A percentile compares a stretch with the other conserved stretches of the same genome.
Conservation (phyloP, 179 eudicot species). For the Heliamphora pulchella region DNA sequence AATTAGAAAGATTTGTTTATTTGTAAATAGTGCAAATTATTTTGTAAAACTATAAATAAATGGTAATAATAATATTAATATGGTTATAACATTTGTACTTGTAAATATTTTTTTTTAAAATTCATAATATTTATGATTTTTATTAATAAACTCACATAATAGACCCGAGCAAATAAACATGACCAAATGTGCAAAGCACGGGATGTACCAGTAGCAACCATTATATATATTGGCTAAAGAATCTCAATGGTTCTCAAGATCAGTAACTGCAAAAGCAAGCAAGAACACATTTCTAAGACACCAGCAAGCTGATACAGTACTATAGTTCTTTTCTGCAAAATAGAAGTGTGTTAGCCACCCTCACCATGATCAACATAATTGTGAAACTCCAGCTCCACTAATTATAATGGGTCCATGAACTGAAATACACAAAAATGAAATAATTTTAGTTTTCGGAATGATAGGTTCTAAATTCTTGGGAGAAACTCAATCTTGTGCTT, state of each 20-base stretch:
- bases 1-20: too few species aligned
- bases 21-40: too few species aligned
- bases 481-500: not conserved
- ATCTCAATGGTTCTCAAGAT: constrained; percentile 33
- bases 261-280: constrained; percentile 27
- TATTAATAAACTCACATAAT: too few species aligned
- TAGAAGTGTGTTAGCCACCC: constrained; percentile 1
- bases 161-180: too few species aligned
- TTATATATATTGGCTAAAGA: constrained; percentile 35
- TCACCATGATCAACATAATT: constrained; percentile 47
- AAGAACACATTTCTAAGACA: not conserved
- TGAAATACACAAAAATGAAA: constrained; percentile 22
- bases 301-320: not conserved
- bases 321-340: not conserved
- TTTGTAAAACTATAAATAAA: too few species aligned
- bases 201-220: constrained; percentile 9
- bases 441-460: not conserved
- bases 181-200: too few species aligned
- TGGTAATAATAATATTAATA: too few species aligned
- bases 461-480: not conserved
- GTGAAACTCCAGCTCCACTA: constrained; percentile 45
- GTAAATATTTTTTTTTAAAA: too few species aligned
- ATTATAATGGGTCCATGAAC: constrained; percentile 62
- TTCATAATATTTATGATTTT: too few species aligned
- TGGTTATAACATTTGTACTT: too few species aligned